Evolutionary conservation across 2,329 filamentous ascomycete genomes (phyloP).

Genomic region (Ciborinia camelliae): DNA sequence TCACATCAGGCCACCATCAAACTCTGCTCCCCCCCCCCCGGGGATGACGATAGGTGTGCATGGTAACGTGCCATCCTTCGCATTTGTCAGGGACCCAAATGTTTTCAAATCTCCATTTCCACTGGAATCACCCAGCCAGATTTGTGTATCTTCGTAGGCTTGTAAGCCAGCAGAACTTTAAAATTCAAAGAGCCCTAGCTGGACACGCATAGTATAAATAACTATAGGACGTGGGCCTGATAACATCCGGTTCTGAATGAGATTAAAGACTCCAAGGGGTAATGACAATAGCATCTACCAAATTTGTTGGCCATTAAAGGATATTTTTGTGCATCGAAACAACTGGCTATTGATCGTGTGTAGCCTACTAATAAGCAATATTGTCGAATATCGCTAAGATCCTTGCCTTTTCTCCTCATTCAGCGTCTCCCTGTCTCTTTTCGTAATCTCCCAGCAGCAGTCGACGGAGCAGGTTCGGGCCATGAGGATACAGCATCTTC

Average conservation of each 20-base stretch:
- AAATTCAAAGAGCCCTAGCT: neutral
- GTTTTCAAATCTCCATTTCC: neutral
- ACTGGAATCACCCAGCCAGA: too few species aligned
- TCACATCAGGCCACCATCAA: neutral
- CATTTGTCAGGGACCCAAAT: too few species aligned
- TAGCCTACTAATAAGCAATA: neutral
- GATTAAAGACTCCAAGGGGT: too few species aligned
- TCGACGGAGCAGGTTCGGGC: constrained; percentile 59
- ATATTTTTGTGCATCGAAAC: neutral
- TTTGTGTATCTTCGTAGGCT: neutral
- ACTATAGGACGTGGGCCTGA: neutral
- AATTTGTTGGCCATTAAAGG: neutral
- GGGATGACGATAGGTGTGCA: neutral
- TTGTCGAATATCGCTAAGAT: neutral
- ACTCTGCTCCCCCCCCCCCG: too few species aligned
- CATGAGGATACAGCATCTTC: constrained; percentile 83
- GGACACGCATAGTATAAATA: neutral
- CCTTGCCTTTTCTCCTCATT: neutral
- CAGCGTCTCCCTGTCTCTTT: constrained; percentile 37
- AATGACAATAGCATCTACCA: neutral
- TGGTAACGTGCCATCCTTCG: neutral
- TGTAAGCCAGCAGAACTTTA: neutral
- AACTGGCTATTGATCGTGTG: neutral
- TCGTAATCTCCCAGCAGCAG: constrained; percentile 37
- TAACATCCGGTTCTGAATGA: neutral